These are phyloP conservation scores for Exophiala dermatitidis DNA, from an alignment of 2,329 filamentous ascomycete species.

Conservation along the genomic window DNA sequence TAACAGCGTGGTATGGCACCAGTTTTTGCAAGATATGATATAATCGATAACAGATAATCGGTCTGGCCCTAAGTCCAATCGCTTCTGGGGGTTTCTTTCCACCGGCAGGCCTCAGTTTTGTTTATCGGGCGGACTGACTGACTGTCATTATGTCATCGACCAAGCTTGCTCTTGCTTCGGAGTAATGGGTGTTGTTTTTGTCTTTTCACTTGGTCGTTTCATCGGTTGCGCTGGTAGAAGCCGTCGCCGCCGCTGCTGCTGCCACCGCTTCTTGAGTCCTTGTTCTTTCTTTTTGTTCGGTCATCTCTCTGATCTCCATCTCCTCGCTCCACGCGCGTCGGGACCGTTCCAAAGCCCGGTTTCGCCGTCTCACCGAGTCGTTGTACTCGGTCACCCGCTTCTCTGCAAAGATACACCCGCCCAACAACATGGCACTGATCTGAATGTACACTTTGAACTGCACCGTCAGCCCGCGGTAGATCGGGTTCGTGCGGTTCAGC, in stretches of 20 bases:
- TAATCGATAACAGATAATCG: too few species aligned
- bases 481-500: conserved; percentile 34
- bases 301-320: conserved; percentile 31
- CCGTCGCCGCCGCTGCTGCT: not conserved
- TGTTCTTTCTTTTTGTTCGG: conserved; percentile 24
- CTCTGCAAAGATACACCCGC: conserved; percentile 45
- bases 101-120: too few species aligned
- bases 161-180: too few species aligned
- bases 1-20: too few species aligned
- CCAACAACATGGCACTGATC: conserved; percentile 42
- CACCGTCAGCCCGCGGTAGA: conserved; percentile 43
- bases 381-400: conserved; percentile 41
- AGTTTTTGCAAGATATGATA: too few species aligned
- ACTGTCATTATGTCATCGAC: too few species aligned
- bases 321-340: conserved; percentile 27
- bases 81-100: too few species aligned
- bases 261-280: not conserved
- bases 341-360: conserved; percentile 32
- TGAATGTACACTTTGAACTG: conserved; percentile 47
- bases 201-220: too few species aligned
- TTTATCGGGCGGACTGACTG: too few species aligned
- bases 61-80: too few species aligned
- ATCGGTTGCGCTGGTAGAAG: not conserved
- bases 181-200: too few species aligned
- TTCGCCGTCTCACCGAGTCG: conserved; percentile 36